Base-by-base conservation (phyloP, 2,329 filamentous ascomycete species). In the Fusarium sp. region DNA sequence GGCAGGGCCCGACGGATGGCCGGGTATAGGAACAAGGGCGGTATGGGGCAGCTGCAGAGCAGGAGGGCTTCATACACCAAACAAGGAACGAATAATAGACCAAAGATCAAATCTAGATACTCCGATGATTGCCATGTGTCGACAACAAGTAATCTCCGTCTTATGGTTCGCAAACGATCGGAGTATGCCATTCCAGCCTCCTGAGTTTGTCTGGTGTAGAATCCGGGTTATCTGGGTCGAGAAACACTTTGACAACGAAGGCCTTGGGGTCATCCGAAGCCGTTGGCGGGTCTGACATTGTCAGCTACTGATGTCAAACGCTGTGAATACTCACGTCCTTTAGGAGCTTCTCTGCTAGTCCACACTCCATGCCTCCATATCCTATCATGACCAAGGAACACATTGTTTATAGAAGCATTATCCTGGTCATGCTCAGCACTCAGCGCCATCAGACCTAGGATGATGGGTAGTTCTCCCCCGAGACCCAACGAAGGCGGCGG, bases 401-500 rank as follows among this genome's bases (percentile, higher is more conserved):
- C 62, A 2, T 31, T 42, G 7, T 69, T 42, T 11, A 51, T 46
- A 0, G 62, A 32, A 15, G 53, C 62, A 7, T 65, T 65, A 2
- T 1, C 22, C 19, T 32, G 3, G 7, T 53, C 42, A 1, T n/a
- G 15, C 2, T 64, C 5, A 6, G 67, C 52, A 55, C 53, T 61
- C 35, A 79, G 73, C 1, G 76, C 77, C 75, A 80, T 78, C n/a
- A 80, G 59, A 1, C 73, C 78, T 4, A 80, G 61, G 10, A 80
- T 64, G 7, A 79, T 73, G 4, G 72, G 64, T 11, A 80, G 48
- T n/a, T 77, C 72, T 13, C 78, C 78, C 1, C 73, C 70, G 1
- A 80, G 72, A 0, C 78, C 77, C 0, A 6, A 15, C 0, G 78
- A 79, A 0, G 6, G 40, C 4, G 45, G 65, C 1, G 53, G 8